Percentiles rank a stretch among this genome's conserved stretches.
Evolutionary conservation across 768 basidiomycete species (phyloP).

Genomic region (Daedaleopsis nitida): DNA sequence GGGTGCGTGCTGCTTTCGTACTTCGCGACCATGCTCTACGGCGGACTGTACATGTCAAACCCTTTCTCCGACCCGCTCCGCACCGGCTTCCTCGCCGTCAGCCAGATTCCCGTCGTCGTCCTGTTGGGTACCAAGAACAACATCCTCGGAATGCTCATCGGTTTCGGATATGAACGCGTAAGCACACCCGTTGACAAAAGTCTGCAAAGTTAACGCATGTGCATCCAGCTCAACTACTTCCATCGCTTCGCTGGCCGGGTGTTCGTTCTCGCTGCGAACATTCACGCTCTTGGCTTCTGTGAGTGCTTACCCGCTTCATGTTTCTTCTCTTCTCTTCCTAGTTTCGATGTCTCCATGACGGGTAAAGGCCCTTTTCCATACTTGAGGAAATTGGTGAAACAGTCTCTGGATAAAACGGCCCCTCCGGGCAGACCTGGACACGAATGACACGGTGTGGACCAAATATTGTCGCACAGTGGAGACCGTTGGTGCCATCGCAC

Average conservation of each 20-base stretch:
- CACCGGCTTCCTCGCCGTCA: constrained; percentile 39
- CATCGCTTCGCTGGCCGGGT: constrained; percentile 55
- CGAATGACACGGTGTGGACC: no score
- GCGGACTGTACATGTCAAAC: constrained; percentile 36
- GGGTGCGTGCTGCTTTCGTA: constrained; percentile 42
- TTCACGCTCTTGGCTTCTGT: constrained; percentile 47
- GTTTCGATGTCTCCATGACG: no score
- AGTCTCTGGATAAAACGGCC: no score
- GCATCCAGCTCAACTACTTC: constrained; percentile 38
- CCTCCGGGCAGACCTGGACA: no score
- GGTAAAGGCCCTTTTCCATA: no score
- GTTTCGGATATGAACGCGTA: constrained; percentile 51
- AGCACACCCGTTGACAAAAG: constrained; percentile 6
- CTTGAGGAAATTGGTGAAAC: no score
- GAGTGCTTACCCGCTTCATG: constrained; percentile 1
- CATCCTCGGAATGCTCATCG: constrained; percentile 40
- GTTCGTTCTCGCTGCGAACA: constrained; percentile 41
- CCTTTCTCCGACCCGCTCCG: constrained; percentile 38
- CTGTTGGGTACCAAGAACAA: constrained; percentile 54
- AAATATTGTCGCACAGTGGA: no score
- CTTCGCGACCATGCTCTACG: constrained; percentile 36
- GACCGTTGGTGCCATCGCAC: no score
- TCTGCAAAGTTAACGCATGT: neutral
- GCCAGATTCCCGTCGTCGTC: constrained; percentile 48
- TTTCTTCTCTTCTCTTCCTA: neutral